Conservation (phyloP, 345 rosid genomes). For the Murraya koenigii region DNA sequence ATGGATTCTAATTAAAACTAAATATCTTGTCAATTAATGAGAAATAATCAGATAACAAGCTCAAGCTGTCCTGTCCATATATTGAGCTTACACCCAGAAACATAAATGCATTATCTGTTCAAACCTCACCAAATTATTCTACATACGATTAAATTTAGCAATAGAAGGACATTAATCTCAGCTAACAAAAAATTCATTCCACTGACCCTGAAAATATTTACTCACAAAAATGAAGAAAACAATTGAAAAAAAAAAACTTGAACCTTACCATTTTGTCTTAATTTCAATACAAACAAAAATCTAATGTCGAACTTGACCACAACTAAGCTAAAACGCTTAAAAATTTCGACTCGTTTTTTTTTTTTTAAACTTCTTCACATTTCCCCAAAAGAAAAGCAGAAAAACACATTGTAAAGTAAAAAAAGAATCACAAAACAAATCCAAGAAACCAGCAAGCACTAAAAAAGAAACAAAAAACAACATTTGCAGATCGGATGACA, state of each 20-base stretch:
- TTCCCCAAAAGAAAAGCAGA: constrained; percentile 10
- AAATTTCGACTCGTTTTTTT: background rate
- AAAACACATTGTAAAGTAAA: constrained; percentile 2
- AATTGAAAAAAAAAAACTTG: background rate
- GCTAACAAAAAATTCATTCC: constrained; percentile 5
- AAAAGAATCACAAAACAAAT: constrained; percentile 15
- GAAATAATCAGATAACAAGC: background rate
- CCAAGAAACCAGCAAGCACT: constrained; percentile 7
- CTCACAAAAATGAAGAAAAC: background rate
- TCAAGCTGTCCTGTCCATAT: background rate
- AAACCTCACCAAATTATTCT: background rate
- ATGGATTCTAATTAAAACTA: background rate
- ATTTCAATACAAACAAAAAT: background rate
- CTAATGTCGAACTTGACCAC: background rate
- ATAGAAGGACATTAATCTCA: background rate
- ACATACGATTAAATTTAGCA: background rate
- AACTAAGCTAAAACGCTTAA: background rate
- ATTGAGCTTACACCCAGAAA: background rate
- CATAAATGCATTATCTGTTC: background rate
- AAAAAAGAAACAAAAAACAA: background rate
- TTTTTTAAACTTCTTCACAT: background rate
- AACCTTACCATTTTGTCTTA: background rate
- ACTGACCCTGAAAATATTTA: background rate
- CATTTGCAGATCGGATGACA: constrained; percentile 17
- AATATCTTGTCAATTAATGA: background rate